Evolutionary conservation across 495 filamentous ascomycete genomes (phyloP), one percentile per base, ranked within the genome.

Genomic region (Aspergillus heteromorphus): DNA sequence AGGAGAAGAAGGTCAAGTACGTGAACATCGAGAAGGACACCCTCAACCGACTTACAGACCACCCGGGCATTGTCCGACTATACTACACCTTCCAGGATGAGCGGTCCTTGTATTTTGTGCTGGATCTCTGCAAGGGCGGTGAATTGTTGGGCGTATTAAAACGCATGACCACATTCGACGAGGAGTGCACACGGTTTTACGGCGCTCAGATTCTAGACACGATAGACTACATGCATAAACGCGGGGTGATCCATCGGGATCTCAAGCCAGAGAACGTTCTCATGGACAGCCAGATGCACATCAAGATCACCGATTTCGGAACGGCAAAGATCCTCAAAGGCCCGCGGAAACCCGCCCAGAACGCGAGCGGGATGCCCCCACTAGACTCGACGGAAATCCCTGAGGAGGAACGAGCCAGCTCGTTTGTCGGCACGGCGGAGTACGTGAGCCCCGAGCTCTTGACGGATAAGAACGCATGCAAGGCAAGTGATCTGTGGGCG

Each of bases 61-160:
- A 99, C 64, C 95, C 95, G 8, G 95, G 95, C 10, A 91, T 99
- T 59, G 92, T 99, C 49, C 87, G 95, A 51, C 80, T 99, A 36
- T 99, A 97, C 64, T 99, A 99, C 72, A 99, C 95, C 6, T 99
- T 97, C 66, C 95, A 99, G 66, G 95, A 99, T 69, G 91, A 97
- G 63, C 80, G 86, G 23, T 97, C 91, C 13, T 74, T 99, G 9
- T 99, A 97, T 70, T 99, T 96, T 67, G 95, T 99, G 16, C 75
- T 99, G 58, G 95, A 99, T 69, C 78, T 97, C 38, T 93, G 91
- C 61, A 91, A 86, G 65, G 89, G 89, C 49, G 95, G 95, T 54
- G 95, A 99, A 71, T 76, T 99, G 21, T 73, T 99, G 9, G 91
- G 92, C 19, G 88, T 95, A 13, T 71, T 99, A 53, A 99, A 99